Conservation (phyloP, 2,329 filamentous ascomycete genomes). For the Aspergillus bombycis region DNA sequence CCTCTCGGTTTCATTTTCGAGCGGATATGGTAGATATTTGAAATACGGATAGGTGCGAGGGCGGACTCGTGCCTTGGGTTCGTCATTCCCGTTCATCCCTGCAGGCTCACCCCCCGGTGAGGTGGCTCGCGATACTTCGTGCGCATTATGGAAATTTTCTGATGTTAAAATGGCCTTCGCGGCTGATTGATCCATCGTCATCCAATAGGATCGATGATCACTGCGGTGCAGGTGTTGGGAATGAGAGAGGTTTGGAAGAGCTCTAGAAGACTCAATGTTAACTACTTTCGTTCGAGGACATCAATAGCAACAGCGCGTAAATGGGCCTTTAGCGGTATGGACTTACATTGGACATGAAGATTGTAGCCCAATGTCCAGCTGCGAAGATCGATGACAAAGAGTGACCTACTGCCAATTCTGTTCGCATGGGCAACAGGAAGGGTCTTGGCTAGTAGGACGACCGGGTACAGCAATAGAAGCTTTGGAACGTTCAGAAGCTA, state of each 20-base stretch:
- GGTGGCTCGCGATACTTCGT: constrained; percentile 81
- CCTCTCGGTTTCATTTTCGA: constrained; percentile 78
- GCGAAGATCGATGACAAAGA: constrained; percentile 26
- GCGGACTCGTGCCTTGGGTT: constrained; percentile 68
- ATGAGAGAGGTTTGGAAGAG: constrained; percentile 28
- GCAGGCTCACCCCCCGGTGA: constrained; percentile 68
- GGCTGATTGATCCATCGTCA: constrained; percentile 41
- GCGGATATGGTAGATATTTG: constrained; percentile 81
- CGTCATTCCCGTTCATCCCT: constrained; percentile 56
- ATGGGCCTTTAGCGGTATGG: neutral
- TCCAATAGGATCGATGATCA: constrained; percentile 21
- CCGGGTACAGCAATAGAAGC: constrained; percentile 12
- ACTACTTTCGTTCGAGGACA: constrained; percentile 16
- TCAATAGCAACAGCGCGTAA: neutral
- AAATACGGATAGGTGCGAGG: constrained; percentile 94
- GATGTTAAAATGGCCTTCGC: constrained; percentile 40
- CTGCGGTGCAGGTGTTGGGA: constrained; percentile 19
- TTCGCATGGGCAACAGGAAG: constrained; percentile 30
- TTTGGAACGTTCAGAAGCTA: constrained; percentile 5
- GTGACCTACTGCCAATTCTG: constrained; percentile 28
- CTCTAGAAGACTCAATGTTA: constrained; percentile 31
- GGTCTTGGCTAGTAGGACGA: constrained; percentile 20
- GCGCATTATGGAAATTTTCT: constrained; percentile 49
- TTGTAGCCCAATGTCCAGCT: constrained; percentile 21
- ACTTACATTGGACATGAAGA: constrained; percentile 27